Percentiles rank a stretch among this genome's conserved stretches.
These are phyloP conservation scores for Aspergillus arachidicola DNA, from an alignment of 2,329 filamentous ascomycete species.

Conservation along the genomic window DNA sequence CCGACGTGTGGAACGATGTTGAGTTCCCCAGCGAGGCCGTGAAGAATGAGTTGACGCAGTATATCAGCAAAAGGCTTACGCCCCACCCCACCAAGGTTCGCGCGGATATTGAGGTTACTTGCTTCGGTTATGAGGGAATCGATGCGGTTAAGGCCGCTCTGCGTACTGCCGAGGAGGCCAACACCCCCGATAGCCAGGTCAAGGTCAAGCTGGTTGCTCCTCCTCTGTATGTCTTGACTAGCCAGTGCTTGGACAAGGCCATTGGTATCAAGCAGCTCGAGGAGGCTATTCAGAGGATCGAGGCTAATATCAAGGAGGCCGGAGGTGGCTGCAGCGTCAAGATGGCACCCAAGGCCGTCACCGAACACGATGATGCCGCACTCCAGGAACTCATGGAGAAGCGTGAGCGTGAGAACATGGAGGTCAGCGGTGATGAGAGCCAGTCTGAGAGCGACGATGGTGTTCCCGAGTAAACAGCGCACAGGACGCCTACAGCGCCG, in stretches of 20 bases:
- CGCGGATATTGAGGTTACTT: slow-evolving; percentile 94
- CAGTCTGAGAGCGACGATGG: slow-evolving; percentile 94
- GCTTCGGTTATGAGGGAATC: slow-evolving; percentile 95
- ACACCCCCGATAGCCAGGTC: slow-evolving; percentile 89
- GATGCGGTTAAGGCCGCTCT: slow-evolving; percentile 95
- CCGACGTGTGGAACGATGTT: slow-evolving; percentile 93
- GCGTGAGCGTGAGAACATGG: slow-evolving; percentile 94
- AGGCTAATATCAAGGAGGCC: slow-evolving; percentile 73
- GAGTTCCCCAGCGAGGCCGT: slow-evolving; percentile 83
- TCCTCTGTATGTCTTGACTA: slow-evolving; percentile 93
- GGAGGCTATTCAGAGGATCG: slow-evolving; percentile 85
- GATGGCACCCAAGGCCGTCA: slow-evolving; percentile 99
- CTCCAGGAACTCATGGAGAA: slow-evolving; percentile 99
- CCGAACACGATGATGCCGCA: slow-evolving; percentile 96
- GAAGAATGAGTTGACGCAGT: slow-evolving; percentile 85
- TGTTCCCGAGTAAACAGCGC: slow-evolving; percentile 54
- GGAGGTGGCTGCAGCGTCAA: slow-evolving; percentile 84
- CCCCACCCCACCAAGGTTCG: slow-evolving; percentile 99
- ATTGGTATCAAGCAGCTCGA: slow-evolving; percentile 82
- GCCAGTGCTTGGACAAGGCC: slow-evolving; percentile 91
- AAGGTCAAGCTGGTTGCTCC: slow-evolving; percentile 99
- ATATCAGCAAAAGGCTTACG: slow-evolving; percentile 95
- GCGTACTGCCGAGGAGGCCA: slow-evolving; percentile 86
- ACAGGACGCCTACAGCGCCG: slow-evolving; percentile 1
- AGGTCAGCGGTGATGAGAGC: slow-evolving; percentile 97